Evolutionary conservation across 306 rosid genomes (phyloP), one percentile per base, ranked within the genome.

Genomic region (Dryas octopetala): DNA sequence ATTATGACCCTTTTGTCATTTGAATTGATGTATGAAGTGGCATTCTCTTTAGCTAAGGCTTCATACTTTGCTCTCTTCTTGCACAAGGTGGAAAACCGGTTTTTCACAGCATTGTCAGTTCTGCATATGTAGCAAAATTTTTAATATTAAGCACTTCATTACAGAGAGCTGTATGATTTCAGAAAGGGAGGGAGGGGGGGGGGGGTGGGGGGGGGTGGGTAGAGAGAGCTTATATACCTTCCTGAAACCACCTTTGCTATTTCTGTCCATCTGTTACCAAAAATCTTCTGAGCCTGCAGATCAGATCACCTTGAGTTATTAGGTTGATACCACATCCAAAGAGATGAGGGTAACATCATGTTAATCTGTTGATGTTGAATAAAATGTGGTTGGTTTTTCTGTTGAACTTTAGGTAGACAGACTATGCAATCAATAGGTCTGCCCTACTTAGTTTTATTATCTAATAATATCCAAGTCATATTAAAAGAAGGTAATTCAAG

Each of bases 231-330:
- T 28, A 60, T 67, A 76, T 87, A 96, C 99, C 99, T 96, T 90
- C 99, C 99, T 82, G 99, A 92, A 85, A 96, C 98, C 85, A 96
- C 99, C 88, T 92, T 96, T 2, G 99, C 98, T 82, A 96, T 96
- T 83, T 96, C 99, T 32, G 99, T 96, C 99, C 99, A 96, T 74
- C 98, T 85, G 81, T 96, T 96, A 48, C 99, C 99, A 75, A 89
- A 96, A 75, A 96, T 79, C 81, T 91, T 96, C 66, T 96, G 99
- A 70, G 99, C 99, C 99, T 96, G 82, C 71, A 80, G 66, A 84
- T 38, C 66, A 79, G 64, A 86, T 49, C 83, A 75, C 65, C 78
- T 63, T 68, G 57, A 70, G 23, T 74, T 66, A 86, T 72, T 54
- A 88, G 72, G 66, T 72, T 54, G 45, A 15, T 45, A 65, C 64